Evolutionary conservation across 257 asterid species (phyloP).

Genomic region (Ophiorrhiza pumila): DNA sequence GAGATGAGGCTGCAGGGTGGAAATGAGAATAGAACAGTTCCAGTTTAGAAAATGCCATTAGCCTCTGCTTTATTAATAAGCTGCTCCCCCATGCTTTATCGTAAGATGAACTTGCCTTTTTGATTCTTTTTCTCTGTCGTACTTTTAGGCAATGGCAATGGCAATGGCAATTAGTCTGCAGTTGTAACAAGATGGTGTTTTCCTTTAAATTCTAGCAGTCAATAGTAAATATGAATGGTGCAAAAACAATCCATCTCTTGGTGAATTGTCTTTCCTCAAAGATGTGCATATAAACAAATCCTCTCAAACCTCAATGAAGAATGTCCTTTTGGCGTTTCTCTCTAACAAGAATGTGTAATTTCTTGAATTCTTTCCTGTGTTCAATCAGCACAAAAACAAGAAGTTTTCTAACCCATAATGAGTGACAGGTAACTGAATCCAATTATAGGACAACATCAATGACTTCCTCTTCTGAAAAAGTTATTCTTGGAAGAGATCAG

Average conservation of each 20-base stretch:
- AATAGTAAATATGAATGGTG: conserved; percentile 1
- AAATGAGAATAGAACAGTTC: conserved; percentile 20
- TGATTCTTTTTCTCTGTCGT: not conserved
- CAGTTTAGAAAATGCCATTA: conserved; percentile 1
- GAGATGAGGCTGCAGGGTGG: conserved; percentile 17
- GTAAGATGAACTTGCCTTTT: not conserved
- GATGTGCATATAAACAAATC: not conserved
- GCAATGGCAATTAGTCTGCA: not conserved
- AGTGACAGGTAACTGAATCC: not conserved
- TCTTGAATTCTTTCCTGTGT: not conserved
- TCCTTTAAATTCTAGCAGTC: not conserved
- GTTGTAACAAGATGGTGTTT: not conserved
- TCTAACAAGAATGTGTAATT: no score
- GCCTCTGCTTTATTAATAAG: no score
- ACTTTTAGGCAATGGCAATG: not conserved
- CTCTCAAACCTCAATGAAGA: no score
- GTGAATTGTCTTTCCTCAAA: not conserved
- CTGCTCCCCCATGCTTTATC: no score
- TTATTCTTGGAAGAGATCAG: conserved; percentile 47
- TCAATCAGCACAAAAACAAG: not conserved
- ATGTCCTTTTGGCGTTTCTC: no score
- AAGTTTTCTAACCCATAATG: no score
- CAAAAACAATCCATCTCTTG: not conserved
- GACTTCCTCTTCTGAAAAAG: conserved; percentile 55
- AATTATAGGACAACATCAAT: conserved; percentile 42